Percentiles rank a stretch among this genome's conserved stretches.
Conservation (phyloP, 2,329 filamentous ascomycete genomes). For the Monascus ruber region DNA sequence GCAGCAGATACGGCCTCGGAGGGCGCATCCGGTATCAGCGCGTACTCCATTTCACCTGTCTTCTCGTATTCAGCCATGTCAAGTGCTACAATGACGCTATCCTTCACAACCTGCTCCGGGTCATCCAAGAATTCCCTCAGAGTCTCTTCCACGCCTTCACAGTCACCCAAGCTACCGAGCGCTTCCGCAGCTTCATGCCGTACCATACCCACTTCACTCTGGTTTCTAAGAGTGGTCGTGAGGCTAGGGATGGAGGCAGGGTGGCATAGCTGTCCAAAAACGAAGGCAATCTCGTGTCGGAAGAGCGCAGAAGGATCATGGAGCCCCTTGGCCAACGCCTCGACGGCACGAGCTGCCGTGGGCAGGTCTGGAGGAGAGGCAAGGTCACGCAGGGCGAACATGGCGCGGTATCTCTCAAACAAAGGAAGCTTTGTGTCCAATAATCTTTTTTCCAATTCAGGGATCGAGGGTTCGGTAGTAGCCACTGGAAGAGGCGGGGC, state of each 20-base stretch:
- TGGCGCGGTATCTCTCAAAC: constrained; percentile 89
- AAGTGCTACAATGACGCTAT: constrained; percentile 87
- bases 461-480: constrained; percentile 51
- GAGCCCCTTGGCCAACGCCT: constrained; percentile 75
- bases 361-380: constrained; percentile 85
- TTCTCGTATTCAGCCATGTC: constrained; percentile 98
- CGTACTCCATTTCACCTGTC: constrained; percentile 80
- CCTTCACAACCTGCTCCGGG: constrained; percentile 82
- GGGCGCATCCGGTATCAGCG: constrained; percentile 60
- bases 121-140: constrained; percentile 78
- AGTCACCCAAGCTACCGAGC: constrained; percentile 82
- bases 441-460: constrained; percentile 62
- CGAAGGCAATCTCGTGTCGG: constrained; percentile 95
- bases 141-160: constrained; percentile 81
- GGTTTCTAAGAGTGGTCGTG: constrained; percentile 63
- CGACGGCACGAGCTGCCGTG: constrained; percentile 76
- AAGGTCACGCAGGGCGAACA: constrained; percentile 93
- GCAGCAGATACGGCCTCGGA: constrained; percentile 16
- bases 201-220: constrained; percentile 86
- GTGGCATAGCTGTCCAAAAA: constrained; percentile 91
- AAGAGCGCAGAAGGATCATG: constrained; percentile 81
- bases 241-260: constrained; percentile 93
- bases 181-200: constrained; percentile 95
- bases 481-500: constrained; percentile 73
- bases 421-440: constrained; percentile 70